phyloP scores from a whole-genome alignment of 2,329 filamentous ascomycete species.

The Teratosphaeria destructans region DNA sequence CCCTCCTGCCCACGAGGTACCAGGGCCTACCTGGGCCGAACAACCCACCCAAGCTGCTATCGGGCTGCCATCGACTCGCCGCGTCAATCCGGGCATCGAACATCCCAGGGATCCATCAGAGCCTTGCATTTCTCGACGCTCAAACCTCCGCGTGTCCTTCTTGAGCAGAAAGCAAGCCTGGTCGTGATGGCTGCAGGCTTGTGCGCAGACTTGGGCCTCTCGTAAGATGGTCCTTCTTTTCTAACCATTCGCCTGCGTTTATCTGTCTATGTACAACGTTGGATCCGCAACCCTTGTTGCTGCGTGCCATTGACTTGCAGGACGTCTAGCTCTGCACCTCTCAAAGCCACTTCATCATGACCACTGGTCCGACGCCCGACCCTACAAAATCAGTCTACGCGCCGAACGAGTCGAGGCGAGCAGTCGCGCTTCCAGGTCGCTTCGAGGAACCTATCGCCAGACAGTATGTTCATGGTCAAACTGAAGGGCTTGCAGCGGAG shows the following conservation, averaged over 20 bases:
- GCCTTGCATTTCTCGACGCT: neutral
- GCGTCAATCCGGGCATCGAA: constrained; percentile 3
- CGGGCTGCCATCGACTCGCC: constrained; percentile 1
- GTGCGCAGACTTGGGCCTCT: constrained; percentile 2
- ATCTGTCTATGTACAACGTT: neutral
- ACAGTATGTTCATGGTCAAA: constrained; percentile 8
- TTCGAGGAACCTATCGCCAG: constrained; percentile 11
- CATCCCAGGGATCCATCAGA: neutral
- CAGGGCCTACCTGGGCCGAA: neutral
- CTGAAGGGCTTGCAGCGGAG: neutral
- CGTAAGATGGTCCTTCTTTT: neutral
- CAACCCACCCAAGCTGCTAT: neutral
- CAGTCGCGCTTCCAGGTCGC: constrained; percentile 6
- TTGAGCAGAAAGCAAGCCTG: neutral
- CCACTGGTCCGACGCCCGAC: constrained; percentile 7
- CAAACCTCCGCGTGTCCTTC: neutral
- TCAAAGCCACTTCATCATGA: constrained; percentile 5
- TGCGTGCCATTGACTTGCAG: constrained; percentile 1
- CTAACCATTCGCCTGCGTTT: neutral
- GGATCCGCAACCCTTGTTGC: constrained; percentile 4
- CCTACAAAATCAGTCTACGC: constrained; percentile 16
- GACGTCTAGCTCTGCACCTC: neutral
- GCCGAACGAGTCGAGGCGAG: constrained; percentile 9
- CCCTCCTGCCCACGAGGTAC: neutral
- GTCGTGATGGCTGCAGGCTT: neutral